phyloP scores from a whole-genome alignment of 495 filamentous ascomycete species.

The Neurospora sp. region DNA sequence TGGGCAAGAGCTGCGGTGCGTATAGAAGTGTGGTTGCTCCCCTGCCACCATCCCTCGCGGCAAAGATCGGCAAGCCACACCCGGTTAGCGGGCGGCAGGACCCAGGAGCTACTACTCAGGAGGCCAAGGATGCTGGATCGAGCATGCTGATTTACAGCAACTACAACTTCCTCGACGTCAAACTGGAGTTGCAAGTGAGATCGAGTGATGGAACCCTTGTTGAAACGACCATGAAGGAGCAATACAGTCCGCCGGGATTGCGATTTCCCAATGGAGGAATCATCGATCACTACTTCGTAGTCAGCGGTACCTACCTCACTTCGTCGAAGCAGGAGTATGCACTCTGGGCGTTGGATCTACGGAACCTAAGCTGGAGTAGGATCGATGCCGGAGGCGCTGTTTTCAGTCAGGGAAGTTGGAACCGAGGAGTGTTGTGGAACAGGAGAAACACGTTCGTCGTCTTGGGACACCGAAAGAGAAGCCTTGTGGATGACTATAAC shows the following conservation, averaged over 20 bases:
- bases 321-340: slow-evolving; percentile 98
- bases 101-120: slow-evolving; percentile 28
- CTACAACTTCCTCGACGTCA: slow-evolving; percentile 96
- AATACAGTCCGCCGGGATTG: slow-evolving; percentile 79
- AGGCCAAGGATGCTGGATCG: slow-evolving; percentile 51
- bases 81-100: slow-evolving; percentile 21
- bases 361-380: slow-evolving; percentile 80
- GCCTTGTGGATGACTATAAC: slow-evolving; percentile 96
- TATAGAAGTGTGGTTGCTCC: slow-evolving; percentile 93
- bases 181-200: slow-evolving; percentile 84
- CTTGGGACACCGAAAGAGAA: slow-evolving; percentile 82
- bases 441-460: slow-evolving; percentile 90
- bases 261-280: slow-evolving; percentile 93
- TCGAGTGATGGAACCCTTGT: slow-evolving; percentile 71
- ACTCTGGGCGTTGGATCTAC: slow-evolving; percentile 86
- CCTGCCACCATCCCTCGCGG: slow-evolving; percentile 50
- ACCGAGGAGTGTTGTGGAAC: slow-evolving; percentile 85
- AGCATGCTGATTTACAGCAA: slow-evolving; percentile 98
- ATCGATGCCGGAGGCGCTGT: slow-evolving; percentile 93
- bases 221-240: slow-evolving; percentile 81
- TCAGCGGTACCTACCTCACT: slow-evolving; percentile 92
- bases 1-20: slow-evolving; percentile 87
- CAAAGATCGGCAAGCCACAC: slow-evolving; percentile 55
- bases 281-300: slow-evolving; percentile 89
- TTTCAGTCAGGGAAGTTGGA: slow-evolving; percentile 95